Conservation (phyloP, 148 eudicot genomes). For the Silene conica region DNA sequence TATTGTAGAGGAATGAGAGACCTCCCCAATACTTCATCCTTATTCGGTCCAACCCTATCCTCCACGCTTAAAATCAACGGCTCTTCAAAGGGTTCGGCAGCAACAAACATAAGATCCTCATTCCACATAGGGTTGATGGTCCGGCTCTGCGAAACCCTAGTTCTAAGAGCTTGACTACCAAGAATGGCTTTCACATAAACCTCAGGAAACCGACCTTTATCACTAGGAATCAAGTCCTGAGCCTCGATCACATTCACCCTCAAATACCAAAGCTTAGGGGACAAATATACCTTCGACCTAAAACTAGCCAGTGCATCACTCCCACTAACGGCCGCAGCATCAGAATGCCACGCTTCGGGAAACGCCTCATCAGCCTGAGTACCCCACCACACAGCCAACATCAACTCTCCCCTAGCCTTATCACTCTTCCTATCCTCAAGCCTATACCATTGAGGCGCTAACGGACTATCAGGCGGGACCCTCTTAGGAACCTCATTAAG, state of each 20-base stretch:
- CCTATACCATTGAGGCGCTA: conserved; percentile 80
- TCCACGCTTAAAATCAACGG: conserved; percentile 49
- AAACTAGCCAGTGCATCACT: conserved; percentile 56
- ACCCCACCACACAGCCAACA: conserved; percentile 84
- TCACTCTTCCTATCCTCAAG: conserved; percentile 46
- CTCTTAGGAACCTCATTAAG: conserved; percentile 61
- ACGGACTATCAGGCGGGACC: conserved; percentile 73
- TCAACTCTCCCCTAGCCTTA: conserved; percentile 59
- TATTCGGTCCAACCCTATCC: conserved; percentile 41
- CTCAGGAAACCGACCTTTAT: conserved; percentile 48
- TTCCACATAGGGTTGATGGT: conserved; percentile 66
- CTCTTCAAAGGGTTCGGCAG: conserved; percentile 74
- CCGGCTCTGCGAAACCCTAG: conserved; percentile 48
- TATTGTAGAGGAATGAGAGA: conserved; percentile 37
- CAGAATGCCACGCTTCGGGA: conserved; percentile 76
- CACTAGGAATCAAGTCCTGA: conserved; percentile 51
- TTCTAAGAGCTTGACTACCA: conserved; percentile 51
- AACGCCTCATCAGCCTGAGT: conserved; percentile 79
- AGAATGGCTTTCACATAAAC: conserved; percentile 56
- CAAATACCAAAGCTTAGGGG: conserved; percentile 76
- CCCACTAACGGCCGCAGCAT: conserved; percentile 60
- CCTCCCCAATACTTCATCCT: conserved; percentile 48
- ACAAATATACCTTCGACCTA: conserved; percentile 64
- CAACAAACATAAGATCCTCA: conserved; percentile 68
- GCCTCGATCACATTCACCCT: conserved; percentile 78